Conservation (phyloP, 2,329 filamentous ascomycete genomes). For the Elsinoe australis region DNA sequence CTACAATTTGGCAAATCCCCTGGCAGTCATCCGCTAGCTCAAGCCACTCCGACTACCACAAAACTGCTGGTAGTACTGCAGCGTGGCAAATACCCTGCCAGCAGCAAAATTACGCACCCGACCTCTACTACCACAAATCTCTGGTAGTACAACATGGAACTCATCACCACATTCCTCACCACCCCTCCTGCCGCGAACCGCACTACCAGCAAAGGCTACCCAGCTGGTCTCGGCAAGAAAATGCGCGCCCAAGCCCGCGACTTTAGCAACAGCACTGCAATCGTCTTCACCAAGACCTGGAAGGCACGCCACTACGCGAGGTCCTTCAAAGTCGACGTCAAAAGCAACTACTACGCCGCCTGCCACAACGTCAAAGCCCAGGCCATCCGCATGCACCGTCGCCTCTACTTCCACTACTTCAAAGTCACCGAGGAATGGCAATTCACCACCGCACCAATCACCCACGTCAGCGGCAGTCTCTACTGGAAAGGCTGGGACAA, state of each 20-base stretch:
- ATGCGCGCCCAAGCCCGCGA: too few relatives aligned
- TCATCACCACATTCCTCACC: not conserved
- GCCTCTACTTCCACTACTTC: not conserved
- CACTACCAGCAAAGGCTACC: too few relatives aligned
- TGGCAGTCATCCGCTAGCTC: too few relatives aligned
- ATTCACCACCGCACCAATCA: not conserved
- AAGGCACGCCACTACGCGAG: too few relatives aligned
- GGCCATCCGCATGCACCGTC: not conserved
- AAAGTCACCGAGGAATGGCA: not conserved
- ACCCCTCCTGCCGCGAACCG: not conserved
- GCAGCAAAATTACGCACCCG: too few relatives aligned
- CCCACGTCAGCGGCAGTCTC: not conserved
- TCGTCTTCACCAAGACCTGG: too few relatives aligned
- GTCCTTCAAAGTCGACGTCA: not conserved
- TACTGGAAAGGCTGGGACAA: slow-evolving; percentile 4
- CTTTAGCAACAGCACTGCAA: too few relatives aligned
- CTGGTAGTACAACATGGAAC: not conserved
- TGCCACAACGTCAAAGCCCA: not conserved
- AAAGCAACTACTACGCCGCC: not conserved
- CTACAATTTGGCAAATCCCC: too few relatives aligned
- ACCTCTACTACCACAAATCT: not conserved
- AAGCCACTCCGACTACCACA: too few relatives aligned
- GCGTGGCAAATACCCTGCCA: too few relatives aligned
- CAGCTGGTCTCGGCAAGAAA: too few relatives aligned
- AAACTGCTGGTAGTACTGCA: too few relatives aligned